phyloP scores from a whole-genome alignment of 2,329 filamentous ascomycete species.

The Trichoderma brevicompactum region DNA sequence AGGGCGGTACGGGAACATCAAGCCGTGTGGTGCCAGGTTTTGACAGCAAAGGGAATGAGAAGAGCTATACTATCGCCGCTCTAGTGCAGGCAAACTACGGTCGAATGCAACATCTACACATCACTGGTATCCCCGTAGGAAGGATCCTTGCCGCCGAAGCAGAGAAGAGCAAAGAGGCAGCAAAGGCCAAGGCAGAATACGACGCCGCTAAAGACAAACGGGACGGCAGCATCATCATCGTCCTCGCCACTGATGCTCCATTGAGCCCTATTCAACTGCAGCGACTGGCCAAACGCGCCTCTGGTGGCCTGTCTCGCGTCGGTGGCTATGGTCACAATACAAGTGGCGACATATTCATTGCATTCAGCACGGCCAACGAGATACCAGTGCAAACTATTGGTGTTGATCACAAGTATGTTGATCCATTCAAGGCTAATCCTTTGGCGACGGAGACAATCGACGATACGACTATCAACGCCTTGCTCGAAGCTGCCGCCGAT shows the following conservation, averaged over 20 bases:
- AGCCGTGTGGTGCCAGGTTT: conserved; percentile 50
- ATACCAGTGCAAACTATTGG: conserved; percentile 34
- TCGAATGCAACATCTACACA: conserved; percentile 54
- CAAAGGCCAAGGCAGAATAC: conserved; percentile 45
- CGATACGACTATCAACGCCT: conserved; percentile 62
- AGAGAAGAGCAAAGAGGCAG: conserved; percentile 4
- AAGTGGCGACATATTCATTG: conserved; percentile 66
- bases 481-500: conserved; percentile 66
- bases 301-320: conserved; percentile 60
- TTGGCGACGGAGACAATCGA: conserved; percentile 47
- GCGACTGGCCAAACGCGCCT: conserved; percentile 60
- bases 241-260: conserved; percentile 63
- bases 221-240: conserved; percentile 64
- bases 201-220: conserved; percentile 51
- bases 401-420: conserved; percentile 38
- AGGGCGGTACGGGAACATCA: conserved; percentile 64
- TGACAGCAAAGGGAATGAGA: conserved; percentile 37
- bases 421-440: conserved; percentile 47
- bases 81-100: conserved; percentile 68
- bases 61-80: conserved; percentile 59
- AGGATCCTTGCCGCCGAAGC: conserved; percentile 47
- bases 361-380: conserved; percentile 61
- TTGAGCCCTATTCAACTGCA: conserved; percentile 59
- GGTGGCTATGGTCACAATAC: conserved; percentile 62
- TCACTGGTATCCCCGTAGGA: conserved; percentile 62